phyloP scores from a whole-genome alignment of 306 rosid species.

The Trifolium pratense region DNA sequence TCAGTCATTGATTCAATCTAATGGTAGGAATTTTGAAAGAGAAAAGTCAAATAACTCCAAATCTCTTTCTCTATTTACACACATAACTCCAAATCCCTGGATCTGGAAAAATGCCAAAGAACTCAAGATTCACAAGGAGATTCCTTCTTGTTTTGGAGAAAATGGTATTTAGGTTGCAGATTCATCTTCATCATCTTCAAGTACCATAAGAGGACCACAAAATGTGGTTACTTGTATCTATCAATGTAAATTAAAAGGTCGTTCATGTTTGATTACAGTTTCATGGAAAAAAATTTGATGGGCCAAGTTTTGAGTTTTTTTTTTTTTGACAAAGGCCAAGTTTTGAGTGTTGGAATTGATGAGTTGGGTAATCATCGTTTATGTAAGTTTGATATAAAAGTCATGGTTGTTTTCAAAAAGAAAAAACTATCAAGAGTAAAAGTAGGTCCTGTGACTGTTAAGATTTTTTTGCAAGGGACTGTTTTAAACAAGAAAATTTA shows the following conservation, averaged over 20 bases:
- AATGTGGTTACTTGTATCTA: conserved; percentile 82
- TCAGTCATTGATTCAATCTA: too few species aligned
- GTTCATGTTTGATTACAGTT: conserved; percentile 71
- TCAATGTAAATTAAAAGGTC: conserved; percentile 63
- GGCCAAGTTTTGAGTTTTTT: conserved; percentile 74
- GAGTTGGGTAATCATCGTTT: conserved; percentile 62
- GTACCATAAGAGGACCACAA: conserved; percentile 61
- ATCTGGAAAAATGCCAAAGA: too few species aligned
- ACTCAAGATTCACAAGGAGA: conserved; percentile 42
- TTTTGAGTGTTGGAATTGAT: conserved; percentile 65
- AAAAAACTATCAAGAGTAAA: too few species aligned
- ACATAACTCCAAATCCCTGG: too few species aligned
- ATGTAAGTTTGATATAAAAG: conserved; percentile 78
- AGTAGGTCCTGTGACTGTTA: too few species aligned
- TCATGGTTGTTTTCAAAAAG: conserved; percentile 90
- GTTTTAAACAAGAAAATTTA: too few species aligned
- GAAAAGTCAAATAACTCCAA: too few species aligned
- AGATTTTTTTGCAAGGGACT: too few species aligned
- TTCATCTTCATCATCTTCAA: conserved; percentile 59
- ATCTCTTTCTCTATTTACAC: too few species aligned
- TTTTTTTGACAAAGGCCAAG: too few species aligned
- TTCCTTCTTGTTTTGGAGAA: conserved; percentile 98
- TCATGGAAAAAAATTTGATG: conserved; percentile 90
- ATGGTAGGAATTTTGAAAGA: too few species aligned
- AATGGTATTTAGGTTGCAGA: conserved; percentile 88